Percentiles rank a stretch among this genome's conserved stretches.
Evolutionary conservation across 306 rosid genomes (phyloP).

Genomic region (Alnus rubra): DNA sequence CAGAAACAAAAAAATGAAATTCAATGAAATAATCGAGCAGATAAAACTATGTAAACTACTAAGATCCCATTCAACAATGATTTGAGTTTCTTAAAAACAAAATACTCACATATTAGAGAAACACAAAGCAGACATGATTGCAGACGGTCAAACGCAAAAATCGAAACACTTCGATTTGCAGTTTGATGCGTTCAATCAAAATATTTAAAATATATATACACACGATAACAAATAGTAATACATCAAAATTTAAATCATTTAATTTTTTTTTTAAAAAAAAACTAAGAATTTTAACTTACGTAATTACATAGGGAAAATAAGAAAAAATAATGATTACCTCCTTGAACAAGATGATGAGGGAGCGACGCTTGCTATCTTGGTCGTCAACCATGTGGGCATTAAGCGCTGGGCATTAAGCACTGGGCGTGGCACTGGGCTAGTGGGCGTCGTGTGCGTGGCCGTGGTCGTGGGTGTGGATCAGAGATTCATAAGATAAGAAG

Average conservation of each 20-base stretch:
- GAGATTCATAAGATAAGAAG: no score
- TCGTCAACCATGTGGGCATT: conserved; percentile 25
- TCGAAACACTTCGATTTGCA: not conserved
- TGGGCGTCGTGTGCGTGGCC: no score
- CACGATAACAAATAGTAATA: no score
- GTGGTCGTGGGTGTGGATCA: no score
- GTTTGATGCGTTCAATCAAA: no score
- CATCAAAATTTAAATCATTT: not conserved
- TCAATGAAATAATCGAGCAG: not conserved
- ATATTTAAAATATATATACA: no score
- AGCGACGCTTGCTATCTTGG: conserved; percentile 36
- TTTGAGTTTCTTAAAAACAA: not conserved
- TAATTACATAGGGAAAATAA: no score
- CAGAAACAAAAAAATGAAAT: not conserved
- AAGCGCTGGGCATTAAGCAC: no score
- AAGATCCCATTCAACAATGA: not conserved
- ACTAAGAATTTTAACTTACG: no score
- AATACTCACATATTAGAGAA: not conserved
- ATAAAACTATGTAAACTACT: not conserved
- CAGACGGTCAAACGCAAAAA: not conserved
- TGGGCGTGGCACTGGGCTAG: no score
- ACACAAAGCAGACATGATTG: not conserved
- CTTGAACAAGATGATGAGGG: conserved; percentile 62
- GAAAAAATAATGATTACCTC: conserved; percentile 21
- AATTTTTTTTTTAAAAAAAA: not conserved